phyloP scores from a whole-genome alignment of 2,329 filamentous ascomycete species.

The Triangularia verruculosa region DNA sequence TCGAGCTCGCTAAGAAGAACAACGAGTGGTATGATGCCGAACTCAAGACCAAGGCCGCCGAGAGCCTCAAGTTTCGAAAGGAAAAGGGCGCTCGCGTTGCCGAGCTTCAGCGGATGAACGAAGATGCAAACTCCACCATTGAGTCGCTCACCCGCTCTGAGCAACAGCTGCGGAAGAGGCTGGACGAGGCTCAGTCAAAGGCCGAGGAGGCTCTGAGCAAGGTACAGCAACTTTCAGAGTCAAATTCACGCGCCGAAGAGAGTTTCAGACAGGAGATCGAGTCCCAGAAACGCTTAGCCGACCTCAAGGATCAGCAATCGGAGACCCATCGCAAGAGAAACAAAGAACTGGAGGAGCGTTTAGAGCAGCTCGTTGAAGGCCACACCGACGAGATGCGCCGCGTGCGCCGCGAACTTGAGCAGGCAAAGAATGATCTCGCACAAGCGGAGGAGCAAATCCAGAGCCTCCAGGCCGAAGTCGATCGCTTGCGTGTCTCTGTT shows the following conservation, averaged over 20 bases:
- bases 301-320: conserved; percentile 75
- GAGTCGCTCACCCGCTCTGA: conserved; percentile 79
- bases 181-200: conserved; percentile 82
- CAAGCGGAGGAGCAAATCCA: conserved; percentile 49
- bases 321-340: conserved; percentile 69
- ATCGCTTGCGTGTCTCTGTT: conserved; percentile 49
- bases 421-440: conserved; percentile 47
- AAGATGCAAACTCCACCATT: conserved; percentile 74
- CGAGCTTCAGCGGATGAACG: conserved; percentile 82
- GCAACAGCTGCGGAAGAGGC: conserved; percentile 71
- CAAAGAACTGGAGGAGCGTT: conserved; percentile 62
- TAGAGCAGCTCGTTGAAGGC: conserved; percentile 64
- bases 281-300: conserved; percentile 73
- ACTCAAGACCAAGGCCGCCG: conserved; percentile 82
- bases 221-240: conserved; percentile 82
- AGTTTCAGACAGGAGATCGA: conserved; percentile 85
- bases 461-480: conserved; percentile 52
- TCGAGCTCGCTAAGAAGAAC: conserved; percentile 83
- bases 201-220: conserved; percentile 78
- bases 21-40: conserved; percentile 92
- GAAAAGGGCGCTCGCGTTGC: conserved; percentile 90
- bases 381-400: conserved; percentile 59
- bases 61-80: conserved; percentile 86
- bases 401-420: conserved; percentile 56
- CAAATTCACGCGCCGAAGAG: conserved; percentile 77